phyloP scores from a whole-genome alignment of 441 rosid species.

The Brassica hybrid region DNA sequence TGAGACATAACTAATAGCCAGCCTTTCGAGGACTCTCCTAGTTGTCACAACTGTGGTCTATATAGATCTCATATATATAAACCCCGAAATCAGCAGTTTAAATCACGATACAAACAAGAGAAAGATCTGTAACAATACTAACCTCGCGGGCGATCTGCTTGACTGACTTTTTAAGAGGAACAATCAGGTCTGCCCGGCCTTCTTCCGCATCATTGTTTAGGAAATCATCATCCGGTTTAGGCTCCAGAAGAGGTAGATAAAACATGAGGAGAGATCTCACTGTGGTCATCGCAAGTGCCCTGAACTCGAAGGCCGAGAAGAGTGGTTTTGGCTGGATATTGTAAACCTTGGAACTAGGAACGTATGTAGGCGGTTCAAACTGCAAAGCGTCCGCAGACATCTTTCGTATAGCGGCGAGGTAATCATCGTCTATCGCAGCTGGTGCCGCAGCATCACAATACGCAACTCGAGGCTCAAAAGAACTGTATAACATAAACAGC shows the following conservation, averaged over 20 bases:
- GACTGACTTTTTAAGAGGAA: slow-evolving; percentile 81
- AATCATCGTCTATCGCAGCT: slow-evolving; percentile 62
- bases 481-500: slow-evolving; percentile 46
- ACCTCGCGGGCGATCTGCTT: slow-evolving; percentile 95
- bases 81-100: background rate
- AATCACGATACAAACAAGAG: slow-evolving; percentile 8
- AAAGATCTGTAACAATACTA: slow-evolving; percentile 21
- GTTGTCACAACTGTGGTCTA: slow-evolving; percentile 92
- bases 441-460: slow-evolving; percentile 75
- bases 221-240: slow-evolving; percentile 73
- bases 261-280: slow-evolving; percentile 80
- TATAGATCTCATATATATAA: slow-evolving; percentile 22
- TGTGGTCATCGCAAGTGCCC: slow-evolving; percentile 76
- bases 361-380: slow-evolving; percentile 51
- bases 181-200: slow-evolving; percentile 67
- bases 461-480: slow-evolving; percentile 65
- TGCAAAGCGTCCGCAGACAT: slow-evolving; percentile 50
- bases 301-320: slow-evolving; percentile 83
- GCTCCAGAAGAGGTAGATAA: slow-evolving; percentile 94
- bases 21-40: slow-evolving; percentile 85
- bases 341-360: slow-evolving; percentile 64
- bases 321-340: slow-evolving; percentile 75
- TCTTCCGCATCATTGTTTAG: slow-evolving; percentile 57
- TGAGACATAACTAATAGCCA: slow-evolving; percentile 80
- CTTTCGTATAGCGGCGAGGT: slow-evolving; percentile 54